A percentile compares a stretch with the other conserved stretches of the same genome.
phyloP scores from a whole-genome alignment of 179 eudicot genomes.

The Vitellaria paradoxa region DNA sequence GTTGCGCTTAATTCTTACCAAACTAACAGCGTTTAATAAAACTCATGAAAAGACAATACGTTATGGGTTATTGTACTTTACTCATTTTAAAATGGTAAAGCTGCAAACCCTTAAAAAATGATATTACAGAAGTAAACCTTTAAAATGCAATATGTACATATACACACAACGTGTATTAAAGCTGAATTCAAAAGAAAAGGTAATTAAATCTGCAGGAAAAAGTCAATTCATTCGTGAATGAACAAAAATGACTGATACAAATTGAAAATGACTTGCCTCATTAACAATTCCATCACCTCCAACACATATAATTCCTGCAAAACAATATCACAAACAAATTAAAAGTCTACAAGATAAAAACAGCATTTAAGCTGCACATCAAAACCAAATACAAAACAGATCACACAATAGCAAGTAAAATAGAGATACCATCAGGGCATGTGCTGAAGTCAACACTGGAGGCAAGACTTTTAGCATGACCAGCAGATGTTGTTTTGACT shows the following conservation, averaged over 20 bases:
- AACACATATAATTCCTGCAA: slow-evolving; percentile 87
- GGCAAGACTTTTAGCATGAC: slow-evolving; percentile 93
- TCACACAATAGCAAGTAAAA: background rate
- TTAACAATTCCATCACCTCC: slow-evolving; percentile 99
- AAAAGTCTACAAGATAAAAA: slow-evolving; percentile 2
- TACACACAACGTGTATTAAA: background rate
- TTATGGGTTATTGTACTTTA: background rate
- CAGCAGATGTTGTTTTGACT: slow-evolving; percentile 91
- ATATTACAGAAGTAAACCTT: background rate
- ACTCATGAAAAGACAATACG: background rate
- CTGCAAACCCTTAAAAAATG: background rate
- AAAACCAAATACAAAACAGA: background rate
- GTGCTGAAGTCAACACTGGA: slow-evolving; percentile 88
- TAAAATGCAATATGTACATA: background rate
- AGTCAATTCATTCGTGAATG: background rate
- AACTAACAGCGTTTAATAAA: no score
- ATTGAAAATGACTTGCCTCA: slow-evolving; percentile 53
- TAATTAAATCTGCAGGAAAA: background rate
- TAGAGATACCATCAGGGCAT: slow-evolving; percentile 86
- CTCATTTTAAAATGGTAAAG: background rate
- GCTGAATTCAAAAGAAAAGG: background rate
- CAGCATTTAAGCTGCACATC: background rate
- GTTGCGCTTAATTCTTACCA: no score
- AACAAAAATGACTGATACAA: background rate
- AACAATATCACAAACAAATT: slow-evolving; percentile 10